Evolutionary conservation across 1,284 basidiomycete genomes (phyloP), one percentile per base, ranked within the genome.

Genomic region (Trichosporon ovoides): DNA sequence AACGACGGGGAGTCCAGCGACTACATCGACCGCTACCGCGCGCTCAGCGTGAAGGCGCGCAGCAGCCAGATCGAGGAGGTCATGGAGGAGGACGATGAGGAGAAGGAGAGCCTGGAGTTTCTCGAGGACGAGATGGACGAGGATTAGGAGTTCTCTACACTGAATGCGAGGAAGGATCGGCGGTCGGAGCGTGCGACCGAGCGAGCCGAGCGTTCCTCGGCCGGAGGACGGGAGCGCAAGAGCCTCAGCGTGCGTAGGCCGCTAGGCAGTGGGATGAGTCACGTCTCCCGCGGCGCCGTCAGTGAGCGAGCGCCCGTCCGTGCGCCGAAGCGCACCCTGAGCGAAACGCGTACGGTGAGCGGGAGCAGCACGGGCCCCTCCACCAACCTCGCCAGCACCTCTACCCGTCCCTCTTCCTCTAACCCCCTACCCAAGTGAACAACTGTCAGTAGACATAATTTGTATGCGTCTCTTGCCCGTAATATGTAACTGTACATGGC

Each of bases 1-100:
- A 54, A 54, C 18, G n/a, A n/a, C n/a, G n/a, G n/a, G n/a, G n/a
- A n/a, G n/a, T 20, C 36, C 11, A 52, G 56, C 52, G 52, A 50
- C 37, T 33, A 22, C 24, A 20, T 34, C 12, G 54, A 56, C 19
- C 43, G 43, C 22, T 48, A 48, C 43, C 14, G 43, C 16, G 43
- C 43, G 6, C 28, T 48, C 24, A 48, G 43, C 16, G 43, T 48
- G 16, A 28, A 31, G 24, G 43, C 43, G 43, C 13, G 43, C 14
- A n/a, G 24, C 16, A n/a, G 14, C 24, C 43, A 48, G 43, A n/a
- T 31, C 43, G 43, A 48, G 11, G 43, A 43, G 11, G 38, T 28
- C 43, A 48, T 48, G 43, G 43, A 48, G 16, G 43, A 48, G 43
- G 43, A 48, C 43, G 43, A 48, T 16, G 18, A 48, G 16, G 43